phyloP scores from a whole-genome alignment of 805 yeast genomes.

The Hanseniaspora hatyaiensis region DNA sequence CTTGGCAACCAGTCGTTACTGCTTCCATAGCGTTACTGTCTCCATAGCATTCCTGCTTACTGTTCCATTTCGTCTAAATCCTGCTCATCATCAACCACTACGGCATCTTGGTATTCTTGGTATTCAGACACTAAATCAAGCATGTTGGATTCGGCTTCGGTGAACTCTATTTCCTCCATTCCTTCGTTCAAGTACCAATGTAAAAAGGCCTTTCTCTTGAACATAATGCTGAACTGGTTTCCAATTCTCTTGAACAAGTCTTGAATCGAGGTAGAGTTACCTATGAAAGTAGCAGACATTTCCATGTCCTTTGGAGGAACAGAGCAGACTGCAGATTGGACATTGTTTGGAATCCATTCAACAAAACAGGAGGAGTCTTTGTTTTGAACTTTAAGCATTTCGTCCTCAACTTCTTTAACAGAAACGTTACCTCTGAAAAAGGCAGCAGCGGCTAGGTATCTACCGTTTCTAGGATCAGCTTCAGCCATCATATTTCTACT shows the following conservation, averaged over 20 bases:
- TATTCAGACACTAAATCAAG: slow-evolving; percentile 78
- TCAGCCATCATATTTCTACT: slow-evolving; percentile 94
- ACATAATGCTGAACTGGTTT: slow-evolving; percentile 84
- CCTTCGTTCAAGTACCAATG: slow-evolving; percentile 95
- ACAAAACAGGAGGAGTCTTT: slow-evolving; percentile 76
- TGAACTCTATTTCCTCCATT: slow-evolving; percentile 90
- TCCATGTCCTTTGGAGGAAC: slow-evolving; percentile 78
- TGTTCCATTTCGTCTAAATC: slow-evolving; percentile 40
- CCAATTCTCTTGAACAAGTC: slow-evolving; percentile 83
- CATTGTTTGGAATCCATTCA: slow-evolving; percentile 93
- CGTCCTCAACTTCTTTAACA: slow-evolving; percentile 88
- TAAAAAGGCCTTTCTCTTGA: slow-evolving; percentile 84
- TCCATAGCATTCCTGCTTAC: slow-evolving; percentile 40
- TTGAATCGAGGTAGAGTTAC: slow-evolving; percentile 86
- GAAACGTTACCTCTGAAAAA: slow-evolving; percentile 90
- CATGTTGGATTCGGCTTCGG: slow-evolving; percentile 89
- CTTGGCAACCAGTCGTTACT: too few species aligned
- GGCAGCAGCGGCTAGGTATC: slow-evolving; percentile 86
- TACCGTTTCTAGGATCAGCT: slow-evolving; percentile 78
- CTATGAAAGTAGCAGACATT: slow-evolving; percentile 86
- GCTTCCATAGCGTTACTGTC: too few species aligned
- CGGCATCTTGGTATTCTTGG: slow-evolving; percentile 83
- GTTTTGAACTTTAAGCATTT: slow-evolving; percentile 72
- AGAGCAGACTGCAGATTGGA: slow-evolving; percentile 85
- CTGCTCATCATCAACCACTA: slow-evolving; percentile 57